A percentile compares a stretch with the other conserved stretches of the same genome.
These are phyloP conservation scores for Drechslerella dactyloides DNA, from an alignment of 2,329 filamentous ascomycete genomes.

Conservation along the genomic window DNA sequence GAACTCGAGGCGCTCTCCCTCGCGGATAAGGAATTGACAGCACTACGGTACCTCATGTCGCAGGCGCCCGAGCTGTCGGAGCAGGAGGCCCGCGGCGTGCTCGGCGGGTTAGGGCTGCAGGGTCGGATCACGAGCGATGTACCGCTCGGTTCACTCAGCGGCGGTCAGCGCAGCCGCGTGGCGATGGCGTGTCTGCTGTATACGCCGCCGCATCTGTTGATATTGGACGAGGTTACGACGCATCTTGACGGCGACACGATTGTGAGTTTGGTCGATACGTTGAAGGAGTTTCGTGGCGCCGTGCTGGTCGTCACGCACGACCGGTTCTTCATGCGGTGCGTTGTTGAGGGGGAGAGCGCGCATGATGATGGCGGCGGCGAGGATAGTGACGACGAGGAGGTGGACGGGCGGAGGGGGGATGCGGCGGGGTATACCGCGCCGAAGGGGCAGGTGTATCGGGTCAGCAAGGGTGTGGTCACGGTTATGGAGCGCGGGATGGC, in stretches of 20 bases:
- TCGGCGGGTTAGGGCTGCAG: constrained; percentile 73
- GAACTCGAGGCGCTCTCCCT: constrained; percentile 64
- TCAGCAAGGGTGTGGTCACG: constrained; percentile 66
- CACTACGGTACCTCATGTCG: constrained; percentile 61
- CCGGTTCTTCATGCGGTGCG: constrained; percentile 77
- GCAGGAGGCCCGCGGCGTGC: constrained; percentile 70
- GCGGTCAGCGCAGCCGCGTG: constrained; percentile 74
- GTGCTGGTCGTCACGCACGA: constrained; percentile 81
- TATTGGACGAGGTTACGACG: constrained; percentile 82
- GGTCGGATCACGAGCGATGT: constrained; percentile 76
- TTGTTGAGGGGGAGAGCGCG: constrained; percentile 69
- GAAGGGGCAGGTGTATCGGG: constrained; percentile 66
- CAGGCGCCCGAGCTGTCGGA: constrained; percentile 70
- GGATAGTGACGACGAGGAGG: constrained; percentile 58
- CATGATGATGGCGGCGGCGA: constrained; percentile 62
- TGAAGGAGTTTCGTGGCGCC: constrained; percentile 74
- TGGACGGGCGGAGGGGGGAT: constrained; percentile 61
- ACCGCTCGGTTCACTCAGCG: constrained; percentile 74
- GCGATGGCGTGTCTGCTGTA: constrained; percentile 71
- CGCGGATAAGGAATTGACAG: constrained; percentile 65
- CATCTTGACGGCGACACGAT: constrained; percentile 86
- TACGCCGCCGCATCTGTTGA: constrained; percentile 69
- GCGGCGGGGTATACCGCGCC: constrained; percentile 60
- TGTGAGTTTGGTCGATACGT: constrained; percentile 70
- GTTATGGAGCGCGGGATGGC: constrained; percentile 67